A percentile compares a stretch with the other conserved stretches of the same genome.
These are phyloP conservation scores for Aspergillus sp. DNA, from an alignment of 2,329 filamentous ascomycete species.

Conservation along the genomic window DNA sequence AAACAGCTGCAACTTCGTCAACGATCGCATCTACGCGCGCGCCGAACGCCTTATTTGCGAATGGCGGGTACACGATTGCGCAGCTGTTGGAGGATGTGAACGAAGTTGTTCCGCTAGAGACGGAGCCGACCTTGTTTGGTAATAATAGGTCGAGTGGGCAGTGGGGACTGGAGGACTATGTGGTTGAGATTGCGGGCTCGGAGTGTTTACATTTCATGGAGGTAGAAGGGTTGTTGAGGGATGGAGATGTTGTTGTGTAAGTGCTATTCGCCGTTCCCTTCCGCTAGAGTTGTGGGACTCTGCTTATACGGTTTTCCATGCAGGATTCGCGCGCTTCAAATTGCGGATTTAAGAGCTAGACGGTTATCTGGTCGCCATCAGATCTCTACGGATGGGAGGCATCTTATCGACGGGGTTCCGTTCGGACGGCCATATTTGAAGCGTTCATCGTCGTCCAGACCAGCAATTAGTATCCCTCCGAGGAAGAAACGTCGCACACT, in stretches of 20 bases:
- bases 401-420: slow-evolving; percentile 75
- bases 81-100: slow-evolving; percentile 72
- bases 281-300: slow-evolving; percentile 1
- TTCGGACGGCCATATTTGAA: slow-evolving; percentile 69
- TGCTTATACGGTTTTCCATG: neutral
- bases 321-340: slow-evolving; percentile 70
- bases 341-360: slow-evolving; percentile 64
- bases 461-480: slow-evolving; percentile 62
- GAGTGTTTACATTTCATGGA: slow-evolving; percentile 83
- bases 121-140: slow-evolving; percentile 33
- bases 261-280: slow-evolving; percentile 23
- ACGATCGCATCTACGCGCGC: slow-evolving; percentile 25
- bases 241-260: slow-evolving; percentile 76
- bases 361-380: slow-evolving; percentile 70
- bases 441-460: slow-evolving; percentile 49
- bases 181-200: slow-evolving; percentile 71
- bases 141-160: slow-evolving; percentile 37
- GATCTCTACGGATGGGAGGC: slow-evolving; percentile 68
- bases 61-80: slow-evolving; percentile 59
- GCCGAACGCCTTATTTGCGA: slow-evolving; percentile 29
- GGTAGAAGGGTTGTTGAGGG: slow-evolving; percentile 61
- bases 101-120: slow-evolving; percentile 71
- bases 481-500: slow-evolving; percentile 55
- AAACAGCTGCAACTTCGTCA: slow-evolving; percentile 22
- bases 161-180: slow-evolving; percentile 87